Evolutionary conservation across 805 yeast genomes (phyloP), one percentile per base, ranked within the genome.

Genomic region (Ogataea glucozyma): DNA sequence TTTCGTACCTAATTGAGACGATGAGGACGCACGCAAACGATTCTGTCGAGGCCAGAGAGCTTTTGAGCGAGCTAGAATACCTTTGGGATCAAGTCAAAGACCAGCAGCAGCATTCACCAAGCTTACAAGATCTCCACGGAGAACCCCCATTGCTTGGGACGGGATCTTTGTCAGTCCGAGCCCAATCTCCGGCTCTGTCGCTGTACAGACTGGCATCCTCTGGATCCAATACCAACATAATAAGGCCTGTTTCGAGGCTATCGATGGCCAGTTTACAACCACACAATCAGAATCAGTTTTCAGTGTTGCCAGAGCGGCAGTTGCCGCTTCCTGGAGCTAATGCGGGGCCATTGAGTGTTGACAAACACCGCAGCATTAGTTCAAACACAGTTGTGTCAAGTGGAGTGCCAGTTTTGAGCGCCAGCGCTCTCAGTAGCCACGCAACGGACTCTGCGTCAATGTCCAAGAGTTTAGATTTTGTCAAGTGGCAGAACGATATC

Each of bases 21-120:
- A 83, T 88, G 89, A 69, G 71, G 44, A 66, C 73, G 2, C 83
- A 83, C 53, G 89, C 88, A 14, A 72, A 79, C 51, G 83, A 83
- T 9, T 76, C 88, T 1, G 66, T 71, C 47, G 88, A 81, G 52
- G 81, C 89, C 0, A 62, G 82, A 14, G 88, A 81, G 54, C 69
- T 82, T 40, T 68, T 84, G 41, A 64, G 70, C 33, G 93, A 86
- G 54, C 71, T 88, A 50, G 90, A 85, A 58, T 76, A 72, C 51
- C 64, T 83, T 31, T 87, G 90, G 89, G 84, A 81, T 60, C 88
- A 81, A 57, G 78, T 83, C 5, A 54, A 47, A 33, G 52, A 52
- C 43, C 49, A 49, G 32, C 52, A 41, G 12, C 31, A 34, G n/a
- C 31, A 33, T 12, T 39, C 48, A 10, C 60, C 66, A 1, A 53